These are phyloP conservation scores for Sclerotinia glacialis DNA, from an alignment of 2,329 filamentous ascomycete genomes.

Conservation along the genomic window DNA sequence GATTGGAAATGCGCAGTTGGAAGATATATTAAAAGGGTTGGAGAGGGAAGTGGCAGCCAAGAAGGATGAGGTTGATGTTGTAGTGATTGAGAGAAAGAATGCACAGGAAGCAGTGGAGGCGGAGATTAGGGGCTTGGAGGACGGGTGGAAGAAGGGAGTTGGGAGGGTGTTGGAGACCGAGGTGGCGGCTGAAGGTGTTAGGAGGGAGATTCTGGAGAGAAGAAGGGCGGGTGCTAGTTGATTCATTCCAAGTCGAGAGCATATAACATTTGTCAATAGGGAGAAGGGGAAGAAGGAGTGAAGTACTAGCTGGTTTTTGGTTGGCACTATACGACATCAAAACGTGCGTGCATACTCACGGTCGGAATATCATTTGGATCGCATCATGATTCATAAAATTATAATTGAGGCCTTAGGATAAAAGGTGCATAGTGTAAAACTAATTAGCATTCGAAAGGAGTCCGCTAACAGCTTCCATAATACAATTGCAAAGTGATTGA, in stretches of 20 bases:
- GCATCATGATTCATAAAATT: background rate
- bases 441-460: slow-evolving; percentile 20
- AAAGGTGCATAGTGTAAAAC: slow-evolving; percentile 14
- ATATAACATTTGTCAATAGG: background rate
- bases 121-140: slow-evolving; percentile 72
- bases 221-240: slow-evolving; percentile 46
- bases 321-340: background rate
- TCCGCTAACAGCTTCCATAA: slow-evolving; percentile 16
- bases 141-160: slow-evolving; percentile 75
- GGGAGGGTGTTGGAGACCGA: slow-evolving; percentile 82
- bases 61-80: slow-evolving; percentile 66
- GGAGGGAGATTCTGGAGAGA: slow-evolving; percentile 63
- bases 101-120: slow-evolving; percentile 68
- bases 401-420: background rate
- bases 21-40: slow-evolving; percentile 64
- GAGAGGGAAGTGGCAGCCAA: slow-evolving; percentile 72
- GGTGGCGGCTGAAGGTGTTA: slow-evolving; percentile 72
- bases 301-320: background rate
- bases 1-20: slow-evolving; percentile 75
- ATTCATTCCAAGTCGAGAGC: background rate
- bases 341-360: background rate
- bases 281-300: too few species aligned
- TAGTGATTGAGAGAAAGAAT: slow-evolving; percentile 67
- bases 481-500: slow-evolving; percentile 25
- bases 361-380: background rate